phyloP scores from a whole-genome alignment of 768 basidiomycete genomes.

The Trichaptum fuscoviolaceum region DNA sequence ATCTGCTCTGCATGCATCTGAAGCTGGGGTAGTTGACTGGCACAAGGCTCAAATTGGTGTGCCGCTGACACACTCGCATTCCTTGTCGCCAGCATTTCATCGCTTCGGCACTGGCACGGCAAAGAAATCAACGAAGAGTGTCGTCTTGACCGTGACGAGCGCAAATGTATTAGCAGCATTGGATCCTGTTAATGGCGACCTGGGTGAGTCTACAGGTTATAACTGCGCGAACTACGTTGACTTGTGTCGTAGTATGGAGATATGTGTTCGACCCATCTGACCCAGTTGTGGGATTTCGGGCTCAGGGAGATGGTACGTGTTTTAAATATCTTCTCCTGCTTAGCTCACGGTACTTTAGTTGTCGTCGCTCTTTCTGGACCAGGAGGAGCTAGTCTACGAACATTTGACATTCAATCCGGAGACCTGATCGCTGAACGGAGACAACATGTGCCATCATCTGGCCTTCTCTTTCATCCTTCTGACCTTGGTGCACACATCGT shows the following conservation, averaged over 20 bases:
- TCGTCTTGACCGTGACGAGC: slow-evolving; percentile 61
- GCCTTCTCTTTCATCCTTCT: slow-evolving; percentile 44
- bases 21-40: slow-evolving; percentile 86
- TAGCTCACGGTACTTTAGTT: slow-evolving; percentile 32
- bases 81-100: slow-evolving; percentile 59
- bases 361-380: slow-evolving; percentile 73
- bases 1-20: slow-evolving; percentile 60
- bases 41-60: slow-evolving; percentile 72
- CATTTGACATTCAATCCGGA: slow-evolving; percentile 62
- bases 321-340: slow-evolving; percentile 7
- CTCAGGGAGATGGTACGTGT: slow-evolving; percentile 49
- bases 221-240: too few species aligned
- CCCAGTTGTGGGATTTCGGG: slow-evolving; percentile 57
- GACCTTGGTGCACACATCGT: slow-evolving; percentile 51
- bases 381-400: slow-evolving; percentile 61
- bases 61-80: slow-evolving; percentile 46
- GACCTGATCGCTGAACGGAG: slow-evolving; percentile 59
- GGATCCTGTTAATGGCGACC: slow-evolving; percentile 56
- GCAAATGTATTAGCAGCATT: slow-evolving; percentile 79
- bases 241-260: slow-evolving; percentile 63
- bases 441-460: slow-evolving; percentile 43
- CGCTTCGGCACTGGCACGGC: slow-evolving; percentile 23
- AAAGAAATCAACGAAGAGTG: slow-evolving; percentile 29
- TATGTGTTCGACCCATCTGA: slow-evolving; percentile 70
- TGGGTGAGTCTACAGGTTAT: slow-evolving; percentile 46